Evolutionary conservation across 257 asterid genomes (phyloP), one percentile per base, ranked within the genome.

Genomic region (Eustoma russellianum): DNA sequence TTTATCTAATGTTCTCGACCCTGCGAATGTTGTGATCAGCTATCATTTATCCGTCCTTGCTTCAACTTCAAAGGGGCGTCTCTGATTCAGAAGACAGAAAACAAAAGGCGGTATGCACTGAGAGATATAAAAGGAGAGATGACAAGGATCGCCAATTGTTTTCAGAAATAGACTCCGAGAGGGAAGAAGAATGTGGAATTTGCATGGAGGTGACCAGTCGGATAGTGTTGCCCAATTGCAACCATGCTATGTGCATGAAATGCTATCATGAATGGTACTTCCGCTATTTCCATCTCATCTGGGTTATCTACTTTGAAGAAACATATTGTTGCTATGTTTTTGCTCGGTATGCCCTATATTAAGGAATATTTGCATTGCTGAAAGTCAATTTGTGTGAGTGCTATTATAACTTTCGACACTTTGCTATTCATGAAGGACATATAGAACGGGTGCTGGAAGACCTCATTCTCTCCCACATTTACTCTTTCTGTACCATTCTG

Each of bases 131-230:
- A 70, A 75, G 87, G 66, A 86, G 77, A 77, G 89, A 86, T 33
- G 89, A 77, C 52, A 87, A 79, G 44, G 88, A 86, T 14, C 55
- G 48, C 50, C 51, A 53, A 55, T 76, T 43, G 6, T 66, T 66
- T 66, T 72, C 90, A 9, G 97, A 89, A 33, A 56, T 66, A 28
- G 95, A 89, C 57, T 70, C 59, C 46, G 95, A 89, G 66, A 75
- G 93, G 78, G 97, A 89, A 64, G 94, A 83, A 28, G 97, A 89
- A 75, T 89, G 97, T 68, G 96, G 94, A 56, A 86, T 89, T 59
- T 89, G 97, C 79, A 81, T 86, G 95, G 95, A 89, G 81, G 65
- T 64, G 55, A 81, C 79, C 49, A 72, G 76, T 65, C 85, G 86
- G 72, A 74, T 85, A 41, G 97, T 88, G 66, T 73, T 88, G 74